These are phyloP conservation scores for Alloteropsis angusta DNA, from an alignment of 202 grass and related monocot species.

Conservation along the genomic window DNA sequence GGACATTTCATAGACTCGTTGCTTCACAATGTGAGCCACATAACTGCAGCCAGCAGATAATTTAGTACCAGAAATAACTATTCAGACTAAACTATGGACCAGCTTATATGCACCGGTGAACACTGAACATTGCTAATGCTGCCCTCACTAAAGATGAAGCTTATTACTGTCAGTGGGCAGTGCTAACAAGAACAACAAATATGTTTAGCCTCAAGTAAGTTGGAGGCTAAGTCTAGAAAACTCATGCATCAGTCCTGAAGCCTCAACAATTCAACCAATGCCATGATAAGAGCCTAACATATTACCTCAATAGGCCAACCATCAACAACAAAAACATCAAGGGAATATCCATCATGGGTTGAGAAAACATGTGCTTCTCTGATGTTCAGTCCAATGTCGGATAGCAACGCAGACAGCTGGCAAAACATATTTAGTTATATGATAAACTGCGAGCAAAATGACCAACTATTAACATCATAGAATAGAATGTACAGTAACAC, in stretches of 20 bases:
- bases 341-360: conserved; percentile 75
- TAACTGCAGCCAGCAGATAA: not conserved
- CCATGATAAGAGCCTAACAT: conserved; percentile 3
- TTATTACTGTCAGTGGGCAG: not conserved
- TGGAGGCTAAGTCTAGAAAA: not conserved
- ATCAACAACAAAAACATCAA: conserved; percentile 98
- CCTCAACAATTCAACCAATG: conserved; percentile 20
- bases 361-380: conserved; percentile 98
- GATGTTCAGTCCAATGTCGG: conserved; percentile 90
- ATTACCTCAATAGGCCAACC: conserved; percentile 85
- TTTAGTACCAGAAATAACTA: not conserved
- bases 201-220: not conserved
- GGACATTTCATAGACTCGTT: not conserved
- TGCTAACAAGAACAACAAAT: not conserved
- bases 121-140: not conserved
- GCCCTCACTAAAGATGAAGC: not conserved
- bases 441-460: conserved; percentile 10
- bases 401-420: conserved; percentile 84
- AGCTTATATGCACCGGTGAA: not conserved
- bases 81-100: not conserved
- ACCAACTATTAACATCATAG: not conserved
- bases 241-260: not conserved
- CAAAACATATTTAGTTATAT: conserved; percentile 39
- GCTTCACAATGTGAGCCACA: not conserved
- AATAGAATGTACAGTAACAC: not conserved